Conservation (phyloP, 2,329 filamentous ascomycete genomes). For the Diaporthe citriasiana region DNA sequence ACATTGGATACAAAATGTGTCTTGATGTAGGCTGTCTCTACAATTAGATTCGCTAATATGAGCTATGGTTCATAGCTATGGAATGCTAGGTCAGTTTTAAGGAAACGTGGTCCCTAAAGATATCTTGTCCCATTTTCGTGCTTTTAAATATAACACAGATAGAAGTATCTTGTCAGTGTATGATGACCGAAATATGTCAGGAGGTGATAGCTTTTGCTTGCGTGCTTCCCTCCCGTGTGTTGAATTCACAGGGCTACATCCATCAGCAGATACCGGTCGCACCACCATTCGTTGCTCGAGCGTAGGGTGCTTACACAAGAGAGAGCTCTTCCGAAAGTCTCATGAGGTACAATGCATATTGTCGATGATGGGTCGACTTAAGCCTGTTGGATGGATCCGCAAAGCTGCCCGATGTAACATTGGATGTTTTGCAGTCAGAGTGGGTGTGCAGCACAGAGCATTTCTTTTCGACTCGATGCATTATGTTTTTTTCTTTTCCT, state of each 20-base stretch:
- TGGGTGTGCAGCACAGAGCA: neutral
- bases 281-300: too few relatives aligned
- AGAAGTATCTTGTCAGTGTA: neutral
- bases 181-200: neutral
- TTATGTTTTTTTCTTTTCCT: neutral
- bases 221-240: neutral
- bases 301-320: neutral
- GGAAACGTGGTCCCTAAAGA: neutral
- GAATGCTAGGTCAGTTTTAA: neutral
- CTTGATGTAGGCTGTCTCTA: too few relatives aligned
- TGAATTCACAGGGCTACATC: neutral
- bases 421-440: neutral
- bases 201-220: neutral
- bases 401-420: neutral
- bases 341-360: neutral
- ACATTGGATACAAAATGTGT: too few relatives aligned
- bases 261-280: neutral
- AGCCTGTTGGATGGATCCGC: neutral
- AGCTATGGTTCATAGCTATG: too few relatives aligned
- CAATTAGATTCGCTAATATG: too few relatives aligned
- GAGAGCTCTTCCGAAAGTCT: too few relatives aligned
- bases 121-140: neutral
- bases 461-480: too few relatives aligned
- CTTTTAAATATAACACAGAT: too few relatives aligned
- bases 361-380: neutral